Percentiles rank a stretch among this genome's conserved stretches.
Evolutionary conservation across 2,329 filamentous ascomycete species (phyloP).

Genomic region (Aspergillus arachidicola): DNA sequence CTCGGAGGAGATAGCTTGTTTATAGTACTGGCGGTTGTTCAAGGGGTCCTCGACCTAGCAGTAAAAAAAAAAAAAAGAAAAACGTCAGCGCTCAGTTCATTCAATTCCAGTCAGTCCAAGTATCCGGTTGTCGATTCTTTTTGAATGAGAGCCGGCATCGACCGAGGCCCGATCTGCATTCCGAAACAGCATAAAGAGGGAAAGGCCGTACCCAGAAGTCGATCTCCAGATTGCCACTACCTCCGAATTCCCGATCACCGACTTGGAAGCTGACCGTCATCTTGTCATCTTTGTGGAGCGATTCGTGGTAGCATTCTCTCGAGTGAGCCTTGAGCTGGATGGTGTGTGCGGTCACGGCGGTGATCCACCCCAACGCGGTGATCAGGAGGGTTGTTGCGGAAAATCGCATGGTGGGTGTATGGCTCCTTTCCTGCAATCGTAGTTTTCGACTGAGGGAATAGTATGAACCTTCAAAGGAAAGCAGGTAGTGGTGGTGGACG

Average conservation of each 20-base stretch:
- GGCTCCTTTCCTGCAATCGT: background rate
- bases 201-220: conserved; percentile 85
- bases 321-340: conserved; percentile 92
- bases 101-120: background rate
- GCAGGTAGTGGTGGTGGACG: conserved; percentile 14
- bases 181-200: conserved; percentile 5
- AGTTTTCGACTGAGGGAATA: background rate
- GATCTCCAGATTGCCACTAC: conserved; percentile 90
- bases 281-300: conserved; percentile 87
- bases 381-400: conserved; percentile 45
- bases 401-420: conserved; percentile 42
- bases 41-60: conserved; percentile 75
- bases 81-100: conserved; percentile 16
- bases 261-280: conserved; percentile 99
- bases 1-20: conserved; percentile 81
- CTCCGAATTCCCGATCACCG: conserved; percentile 92
- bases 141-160: background rate
- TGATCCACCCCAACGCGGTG: conserved; percentile 59
- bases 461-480: conserved; percentile 3
- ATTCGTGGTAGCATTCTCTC: conserved; percentile 96
- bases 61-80: background rate
- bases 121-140: too few species aligned
- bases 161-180: background rate
- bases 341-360: conserved; percentile 79
- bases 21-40: conserved; percentile 74